Evolutionary conservation across 108 stramenopile genomes (phyloP), one percentile per base, ranked within the genome.

Genomic region (Fistulifera solaris): DNA sequence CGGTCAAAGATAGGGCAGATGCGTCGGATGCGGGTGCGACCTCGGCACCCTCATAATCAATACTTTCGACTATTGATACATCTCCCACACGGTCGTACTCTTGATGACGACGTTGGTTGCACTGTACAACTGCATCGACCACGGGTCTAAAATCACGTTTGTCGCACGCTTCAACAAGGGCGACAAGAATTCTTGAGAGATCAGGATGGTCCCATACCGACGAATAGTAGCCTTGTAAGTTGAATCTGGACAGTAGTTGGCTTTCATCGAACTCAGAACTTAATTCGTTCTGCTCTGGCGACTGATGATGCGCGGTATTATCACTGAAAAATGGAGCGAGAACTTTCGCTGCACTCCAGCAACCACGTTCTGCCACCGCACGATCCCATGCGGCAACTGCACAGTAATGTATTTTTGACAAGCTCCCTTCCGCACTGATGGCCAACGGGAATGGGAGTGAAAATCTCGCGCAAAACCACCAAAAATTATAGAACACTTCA

Each of bases 391-490:
- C 79, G 41, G 68, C 80, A 66, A 87, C 78, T 2, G 83, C 83
- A 52, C 69, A 78, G 40, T 43, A 72, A 52, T 77, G 65, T 16
- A 50, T 56, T n/a, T 61, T 38, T 28, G 13, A 52, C 38, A 46
- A 47, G 39, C 48, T 57, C 7, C 49, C 27, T 38, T 47, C 18
- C 14, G 55, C 25, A 31, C 44, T 51, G 26, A 83, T 65, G 0
- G 81, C 48, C 12, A 90, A 70, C n/a, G 89, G 84, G 16, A 91
- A 48, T 23, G 89, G 89, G 21, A 91, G 56, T 6, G 83, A 80
- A 59, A 87, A 91, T 41, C 89, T 67, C 38, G 83, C 80, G 45
- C 75, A 83, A 49, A 76, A 87, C 89, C 89, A 91, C 85, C 85
- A 91, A 46, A 91, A 64, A 54, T 91, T 91, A 61, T 78, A 87